These are phyloP conservation scores for Pichia nanzhaoensis DNA, from an alignment of 805 yeast genomes.

Conservation along the genomic window DNA sequence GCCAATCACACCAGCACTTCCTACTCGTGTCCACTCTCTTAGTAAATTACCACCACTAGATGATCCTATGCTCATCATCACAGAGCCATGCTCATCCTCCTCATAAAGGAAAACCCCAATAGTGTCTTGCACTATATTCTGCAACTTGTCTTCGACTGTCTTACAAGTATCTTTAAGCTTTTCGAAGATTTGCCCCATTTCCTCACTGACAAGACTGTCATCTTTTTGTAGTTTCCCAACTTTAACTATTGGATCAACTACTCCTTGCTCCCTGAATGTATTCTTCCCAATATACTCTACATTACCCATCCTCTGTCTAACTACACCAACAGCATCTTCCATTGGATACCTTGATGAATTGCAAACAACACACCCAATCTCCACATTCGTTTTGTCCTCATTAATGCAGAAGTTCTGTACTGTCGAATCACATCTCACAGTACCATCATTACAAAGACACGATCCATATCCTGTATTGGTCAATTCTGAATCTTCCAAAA, in stretches of 20 bases:
- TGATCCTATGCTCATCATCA: slow-evolving; percentile 1
- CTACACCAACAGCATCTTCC: slow-evolving; percentile 1
- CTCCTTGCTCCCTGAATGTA: neutral
- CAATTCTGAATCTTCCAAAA: neutral
- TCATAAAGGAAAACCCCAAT: slow-evolving; percentile 3
- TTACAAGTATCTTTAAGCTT: neutral
- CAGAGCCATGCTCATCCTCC: neutral
- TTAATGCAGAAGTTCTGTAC: neutral
- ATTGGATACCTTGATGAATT: slow-evolving; percentile 4
- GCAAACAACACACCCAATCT: neutral
- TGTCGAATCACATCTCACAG: slow-evolving; percentile 3
- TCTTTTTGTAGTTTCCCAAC: neutral
- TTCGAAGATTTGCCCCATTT: neutral
- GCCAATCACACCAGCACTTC: slow-evolving; percentile 5
- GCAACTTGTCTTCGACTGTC: neutral
- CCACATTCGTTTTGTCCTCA: too few species aligned
- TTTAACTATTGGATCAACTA: neutral
- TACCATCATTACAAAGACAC: slow-evolving; percentile 2
- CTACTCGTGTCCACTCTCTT: neutral
- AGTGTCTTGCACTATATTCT: neutral
- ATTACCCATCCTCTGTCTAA: neutral
- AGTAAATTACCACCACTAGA: slow-evolving; percentile 4
- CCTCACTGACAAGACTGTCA: neutral
- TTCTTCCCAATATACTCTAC: neutral
- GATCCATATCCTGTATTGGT: slow-evolving; percentile 7